Percentiles rank a stretch among this genome's conserved stretches.
These are phyloP conservation scores for Boletus coccyginus DNA, from an alignment of 768 basidiomycete genomes.

Conservation along the genomic window DNA sequence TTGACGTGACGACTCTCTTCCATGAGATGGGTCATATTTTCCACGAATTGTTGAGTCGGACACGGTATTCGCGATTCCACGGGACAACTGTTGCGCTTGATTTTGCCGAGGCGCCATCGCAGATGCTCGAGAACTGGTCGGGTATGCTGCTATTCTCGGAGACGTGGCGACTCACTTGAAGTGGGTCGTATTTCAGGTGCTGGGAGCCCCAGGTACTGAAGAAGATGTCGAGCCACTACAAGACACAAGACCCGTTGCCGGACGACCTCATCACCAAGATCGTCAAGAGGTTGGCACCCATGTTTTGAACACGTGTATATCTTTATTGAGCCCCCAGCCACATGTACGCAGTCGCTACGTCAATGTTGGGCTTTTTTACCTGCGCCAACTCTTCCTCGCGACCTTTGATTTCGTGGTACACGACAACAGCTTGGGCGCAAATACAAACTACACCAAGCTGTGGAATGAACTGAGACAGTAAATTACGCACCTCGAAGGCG, in stretches of 20 bases:
- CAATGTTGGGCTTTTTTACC: conserved; percentile 73
- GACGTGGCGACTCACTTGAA: background rate
- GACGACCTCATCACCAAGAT: conserved; percentile 69
- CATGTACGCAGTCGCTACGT: conserved; percentile 57
- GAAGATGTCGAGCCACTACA: conserved; percentile 74
- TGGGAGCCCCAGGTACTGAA: conserved; percentile 77
- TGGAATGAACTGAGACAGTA: conserved; percentile 71
- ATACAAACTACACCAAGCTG: conserved; percentile 63
- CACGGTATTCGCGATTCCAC: conserved; percentile 74
- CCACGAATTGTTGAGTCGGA: conserved; percentile 64
- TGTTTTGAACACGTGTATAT: background rate
- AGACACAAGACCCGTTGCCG: conserved; percentile 67
- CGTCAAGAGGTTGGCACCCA: conserved; percentile 55
- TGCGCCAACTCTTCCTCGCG: conserved; percentile 68
- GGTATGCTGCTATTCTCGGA: background rate
- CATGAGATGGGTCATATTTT: conserved; percentile 82
- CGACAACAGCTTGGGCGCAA: conserved; percentile 39
- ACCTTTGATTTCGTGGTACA: conserved; percentile 16
- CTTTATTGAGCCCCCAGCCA: background rate
- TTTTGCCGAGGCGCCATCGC: conserved; percentile 87
- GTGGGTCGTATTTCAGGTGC: conserved; percentile 42
- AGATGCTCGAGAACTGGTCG: conserved; percentile 89
- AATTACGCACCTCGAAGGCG: conserved; percentile 64
- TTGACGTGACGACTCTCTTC: conserved; percentile 85
- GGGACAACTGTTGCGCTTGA: conserved; percentile 75